These are phyloP conservation scores for Citrus cavaleriei DNA, from an alignment of 345 rosid species.

Conservation along the genomic window DNA sequence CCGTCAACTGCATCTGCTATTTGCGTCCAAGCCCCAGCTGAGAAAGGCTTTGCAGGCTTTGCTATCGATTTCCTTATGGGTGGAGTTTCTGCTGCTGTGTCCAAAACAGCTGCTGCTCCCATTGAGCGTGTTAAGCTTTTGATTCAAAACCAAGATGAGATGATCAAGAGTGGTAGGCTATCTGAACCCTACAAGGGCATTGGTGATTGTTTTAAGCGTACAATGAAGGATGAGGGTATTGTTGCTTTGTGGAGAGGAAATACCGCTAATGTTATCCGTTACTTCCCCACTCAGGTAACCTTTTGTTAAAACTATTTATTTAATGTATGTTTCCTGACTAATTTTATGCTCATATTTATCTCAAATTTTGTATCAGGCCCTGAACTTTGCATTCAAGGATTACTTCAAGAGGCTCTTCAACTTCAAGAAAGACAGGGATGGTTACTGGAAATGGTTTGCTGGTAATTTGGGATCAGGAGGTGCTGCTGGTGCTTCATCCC, in stretches of 20 bases:
- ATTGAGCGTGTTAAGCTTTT: slow-evolving; percentile 86
- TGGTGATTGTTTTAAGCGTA: slow-evolving; percentile 65
- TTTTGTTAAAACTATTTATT: not conserved
- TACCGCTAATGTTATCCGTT: slow-evolving; percentile 87
- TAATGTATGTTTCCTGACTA: not conserved
- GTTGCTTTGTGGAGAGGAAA: slow-evolving; percentile 84
- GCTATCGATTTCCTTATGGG: slow-evolving; percentile 82
- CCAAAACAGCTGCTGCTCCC: slow-evolving; percentile 86
- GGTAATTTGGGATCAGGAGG: slow-evolving; percentile 92
- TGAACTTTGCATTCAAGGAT: slow-evolving; percentile 94
- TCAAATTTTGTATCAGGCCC: slow-evolving; percentile 41
- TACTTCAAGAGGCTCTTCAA: slow-evolving; percentile 82
- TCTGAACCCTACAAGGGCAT: slow-evolving; percentile 86
- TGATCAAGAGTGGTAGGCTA: slow-evolving; percentile 71
- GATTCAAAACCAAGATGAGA: slow-evolving; percentile 91
- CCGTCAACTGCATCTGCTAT: slow-evolving; percentile 45
- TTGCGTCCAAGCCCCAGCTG: slow-evolving; percentile 60
- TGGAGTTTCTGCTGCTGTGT: slow-evolving; percentile 85
- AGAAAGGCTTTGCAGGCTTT: slow-evolving; percentile 68
- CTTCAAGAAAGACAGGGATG: slow-evolving; percentile 89
- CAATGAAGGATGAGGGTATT: slow-evolving; percentile 61
- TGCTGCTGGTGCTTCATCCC: slow-evolving; percentile 90
- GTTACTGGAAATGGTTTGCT: slow-evolving; percentile 94
- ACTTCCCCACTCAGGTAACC: slow-evolving; percentile 82
- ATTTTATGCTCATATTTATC: not conserved